A percentile compares a stretch with the other conserved stretches of the same genome.
Evolutionary conservation across 1,284 basidiomycete genomes (phyloP).

Genomic region (Wallemia hederae): DNA sequence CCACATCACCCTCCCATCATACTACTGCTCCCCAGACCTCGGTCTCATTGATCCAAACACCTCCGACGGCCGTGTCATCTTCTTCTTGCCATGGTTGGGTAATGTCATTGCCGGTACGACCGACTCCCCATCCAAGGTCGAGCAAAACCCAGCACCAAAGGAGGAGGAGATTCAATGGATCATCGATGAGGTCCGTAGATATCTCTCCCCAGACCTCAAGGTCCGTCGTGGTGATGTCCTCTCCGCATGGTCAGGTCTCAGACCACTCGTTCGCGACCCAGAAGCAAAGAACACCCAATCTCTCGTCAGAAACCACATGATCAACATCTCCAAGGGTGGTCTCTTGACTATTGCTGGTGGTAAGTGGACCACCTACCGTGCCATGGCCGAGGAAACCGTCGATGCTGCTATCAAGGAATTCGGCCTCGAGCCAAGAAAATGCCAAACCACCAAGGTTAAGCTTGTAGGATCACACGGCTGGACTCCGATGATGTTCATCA

Average conservation of each 20-base stretch:
- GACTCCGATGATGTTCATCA: slow-evolving; percentile 90
- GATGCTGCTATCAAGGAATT: slow-evolving; percentile 63
- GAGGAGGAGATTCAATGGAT: slow-evolving; percentile 96
- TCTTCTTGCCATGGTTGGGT: slow-evolving; percentile 97
- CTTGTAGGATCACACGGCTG: slow-evolving; percentile 83
- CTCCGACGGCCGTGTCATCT: slow-evolving; percentile 87
- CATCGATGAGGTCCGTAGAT: slow-evolving; percentile 63
- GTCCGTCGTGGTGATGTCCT: slow-evolving; percentile 90
- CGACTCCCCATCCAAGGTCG: slow-evolving; percentile 50
- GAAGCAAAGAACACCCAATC: slow-evolving; percentile 51
- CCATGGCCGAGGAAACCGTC: slow-evolving; percentile 88
- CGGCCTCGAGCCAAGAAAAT: slow-evolving; percentile 28
- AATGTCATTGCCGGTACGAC: slow-evolving; percentile 94
- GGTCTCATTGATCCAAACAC: slow-evolving; percentile 85
- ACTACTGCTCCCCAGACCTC: slow-evolving; percentile 85
- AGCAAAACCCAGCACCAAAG: slow-evolving; percentile 46
- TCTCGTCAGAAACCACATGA: slow-evolving; percentile 80
- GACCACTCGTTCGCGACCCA: slow-evolving; percentile 69
- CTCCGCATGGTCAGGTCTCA: slow-evolving; percentile 72
- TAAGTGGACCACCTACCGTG: slow-evolving; percentile 76
- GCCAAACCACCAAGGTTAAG: slow-evolving; percentile 51
- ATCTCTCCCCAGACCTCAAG: slow-evolving; percentile 71
- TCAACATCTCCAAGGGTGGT: slow-evolving; percentile 50
- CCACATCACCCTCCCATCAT: slow-evolving; percentile 74
- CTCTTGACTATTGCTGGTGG: slow-evolving; percentile 85